These are phyloP conservation scores for Martensiomyces pterosporus DNA, from an alignment of 192 early-diverging fungal genomes.

Conservation along the genomic window DNA sequence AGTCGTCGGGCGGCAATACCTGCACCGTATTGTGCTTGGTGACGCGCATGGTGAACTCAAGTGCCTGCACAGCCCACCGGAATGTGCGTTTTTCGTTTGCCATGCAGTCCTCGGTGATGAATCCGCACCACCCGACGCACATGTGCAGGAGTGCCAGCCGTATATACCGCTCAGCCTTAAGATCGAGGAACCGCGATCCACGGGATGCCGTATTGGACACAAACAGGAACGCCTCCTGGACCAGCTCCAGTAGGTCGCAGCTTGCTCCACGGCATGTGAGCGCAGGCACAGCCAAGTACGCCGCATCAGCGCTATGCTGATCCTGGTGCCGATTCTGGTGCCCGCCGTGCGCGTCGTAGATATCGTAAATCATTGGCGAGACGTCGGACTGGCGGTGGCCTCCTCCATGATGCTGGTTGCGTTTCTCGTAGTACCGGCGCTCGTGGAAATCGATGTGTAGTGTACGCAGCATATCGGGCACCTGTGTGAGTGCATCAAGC, in stretches of 20 bases:
- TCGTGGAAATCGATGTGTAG: constrained; percentile 41
- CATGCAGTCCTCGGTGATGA: constrained; percentile 78
- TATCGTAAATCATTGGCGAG: no score
- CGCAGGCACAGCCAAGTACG: not conserved
- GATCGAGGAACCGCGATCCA: constrained; percentile 56
- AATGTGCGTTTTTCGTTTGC: constrained; percentile 76
- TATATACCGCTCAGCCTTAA: constrained; percentile 54
- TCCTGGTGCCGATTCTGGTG: no score
- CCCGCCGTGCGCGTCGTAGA: no score
- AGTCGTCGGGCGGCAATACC: constrained; percentile 66
- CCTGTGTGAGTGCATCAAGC: constrained; percentile 44
- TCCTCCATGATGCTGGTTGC: not conserved
- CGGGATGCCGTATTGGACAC: constrained; percentile 59
- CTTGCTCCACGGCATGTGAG: constrained; percentile 19
- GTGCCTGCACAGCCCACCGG: constrained; percentile 78
- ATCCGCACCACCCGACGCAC: constrained; percentile 83
- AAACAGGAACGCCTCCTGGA: constrained; percentile 48
- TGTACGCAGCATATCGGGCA: constrained; percentile 45
- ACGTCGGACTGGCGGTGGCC: not conserved
- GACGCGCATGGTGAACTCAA: constrained; percentile 78
- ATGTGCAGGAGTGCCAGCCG: constrained; percentile 66
- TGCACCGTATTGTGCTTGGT: constrained; percentile 69
- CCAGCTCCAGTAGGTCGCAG: constrained; percentile 42
- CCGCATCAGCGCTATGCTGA: not conserved
- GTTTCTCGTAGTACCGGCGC: constrained; percentile 19